Evolutionary conservation across 352 stramenopile species (phyloP), one percentile per base, ranked within the genome.

Genomic region (Halophytophthora polymorphica): DNA sequence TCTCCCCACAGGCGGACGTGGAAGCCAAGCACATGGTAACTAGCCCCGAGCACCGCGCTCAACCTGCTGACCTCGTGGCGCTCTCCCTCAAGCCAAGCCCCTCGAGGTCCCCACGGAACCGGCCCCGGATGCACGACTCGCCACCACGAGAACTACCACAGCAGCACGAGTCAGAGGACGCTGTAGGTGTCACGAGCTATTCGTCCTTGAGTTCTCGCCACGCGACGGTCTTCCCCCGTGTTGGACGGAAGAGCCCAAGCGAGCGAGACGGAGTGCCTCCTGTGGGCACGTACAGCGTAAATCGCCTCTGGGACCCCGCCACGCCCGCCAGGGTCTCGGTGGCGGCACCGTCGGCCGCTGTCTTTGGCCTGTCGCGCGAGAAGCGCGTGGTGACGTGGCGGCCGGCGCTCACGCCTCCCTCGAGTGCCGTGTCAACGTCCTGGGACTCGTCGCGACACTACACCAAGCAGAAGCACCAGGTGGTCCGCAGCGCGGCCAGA

Each of bases 381-480:
- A 72, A 72, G 21, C 68, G 78, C 13, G 45, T 62, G 12, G 40
- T 89, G 6, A 69, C 68, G 21, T 89, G 75, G 75, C 71, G 73
- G 1, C 75, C 73, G 2, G 67, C 66, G 17, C 41, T 64, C 18
- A 70, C 56, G 0, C 62, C 64, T 6, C 69, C 69, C 2, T 73
- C 71, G 1, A 64, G 64, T 35, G 58, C 68, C 1, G 31, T 74
- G 3, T 52, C 73, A 3, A 66, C 71, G 14, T 69, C 66, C 1
- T 90, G 74, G 75, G 67, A 88, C 52, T 66, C 70, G 6, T 88
- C 74, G 23, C 48, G 46, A 0, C 59, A 86, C 37, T 88, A 90
- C 40, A 59, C 56, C 21, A 81, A 81, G 58, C 72, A 81, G 22
- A 85, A 86, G 49, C 46, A 53, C 6, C 66, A 68, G 41, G 68